Evolutionary conservation across 2,329 filamentous ascomycete species (phyloP).

Genomic region (Meredithiella fracta): DNA sequence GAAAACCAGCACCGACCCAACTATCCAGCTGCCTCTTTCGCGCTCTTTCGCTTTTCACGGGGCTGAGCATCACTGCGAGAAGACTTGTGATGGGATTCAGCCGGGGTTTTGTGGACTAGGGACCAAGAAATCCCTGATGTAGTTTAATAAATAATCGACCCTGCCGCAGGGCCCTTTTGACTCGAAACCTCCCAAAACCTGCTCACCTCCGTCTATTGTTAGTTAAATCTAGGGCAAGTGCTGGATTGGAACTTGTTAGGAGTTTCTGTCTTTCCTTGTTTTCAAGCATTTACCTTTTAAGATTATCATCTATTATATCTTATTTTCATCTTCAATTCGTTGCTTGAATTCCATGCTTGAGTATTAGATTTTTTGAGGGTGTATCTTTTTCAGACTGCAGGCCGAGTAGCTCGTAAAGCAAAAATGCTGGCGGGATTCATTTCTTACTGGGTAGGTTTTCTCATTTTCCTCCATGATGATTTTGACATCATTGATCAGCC

Average conservation of each 20-base stretch:
- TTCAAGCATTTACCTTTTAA: background rate
- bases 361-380: too few species aligned
- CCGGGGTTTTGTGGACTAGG: background rate
- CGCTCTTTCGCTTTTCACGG: too few species aligned
- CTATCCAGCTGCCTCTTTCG: too few species aligned
- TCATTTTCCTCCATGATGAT: background rate
- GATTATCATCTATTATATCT: too few species aligned
- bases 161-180: background rate
- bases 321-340: too few species aligned
- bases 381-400: too few species aligned
- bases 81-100: background rate
- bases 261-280: background rate
- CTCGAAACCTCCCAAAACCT: background rate
- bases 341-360: too few species aligned
- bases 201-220: background rate
- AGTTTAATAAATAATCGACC: background rate
- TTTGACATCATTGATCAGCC: too few species aligned
- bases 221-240: background rate
- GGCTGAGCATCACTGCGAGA: background rate
- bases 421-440: conserved; percentile 11
- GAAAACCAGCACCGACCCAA: too few species aligned
- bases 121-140: background rate
- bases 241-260: background rate
- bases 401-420: too few species aligned
- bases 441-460: conserved; percentile 13